Evolutionary conservation across 345 rosid genomes (phyloP).

Genomic region (Bruguiera gymnorhiza): DNA sequence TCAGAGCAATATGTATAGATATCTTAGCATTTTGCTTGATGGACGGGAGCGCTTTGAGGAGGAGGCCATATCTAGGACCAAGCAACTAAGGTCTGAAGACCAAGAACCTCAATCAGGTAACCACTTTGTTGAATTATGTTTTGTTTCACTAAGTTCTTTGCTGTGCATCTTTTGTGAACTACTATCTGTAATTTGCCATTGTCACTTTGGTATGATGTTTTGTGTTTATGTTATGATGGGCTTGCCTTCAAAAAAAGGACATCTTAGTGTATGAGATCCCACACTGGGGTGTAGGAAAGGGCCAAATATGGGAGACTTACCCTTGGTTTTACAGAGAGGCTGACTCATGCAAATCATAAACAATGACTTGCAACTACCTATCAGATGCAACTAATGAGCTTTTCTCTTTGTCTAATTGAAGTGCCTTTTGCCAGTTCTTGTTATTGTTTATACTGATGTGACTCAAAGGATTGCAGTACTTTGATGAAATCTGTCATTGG

Average conservation of each 20-base stretch:
- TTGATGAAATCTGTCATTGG: too few species aligned
- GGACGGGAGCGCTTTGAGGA: conserved; percentile 98
- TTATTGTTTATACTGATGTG: too few species aligned
- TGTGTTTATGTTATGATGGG: not conserved
- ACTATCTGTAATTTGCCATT: not conserved
- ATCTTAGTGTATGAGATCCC: too few species aligned
- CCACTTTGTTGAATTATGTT: not conserved
- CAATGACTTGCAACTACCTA: too few species aligned
- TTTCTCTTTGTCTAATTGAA: too few species aligned
- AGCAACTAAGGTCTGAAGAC: conserved; percentile 36
- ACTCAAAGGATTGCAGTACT: too few species aligned
- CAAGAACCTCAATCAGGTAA: conserved; percentile 50
- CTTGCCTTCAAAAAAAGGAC: not conserved
- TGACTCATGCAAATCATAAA: too few species aligned
- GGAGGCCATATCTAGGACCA: conserved; percentile 56
- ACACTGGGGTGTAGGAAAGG: too few species aligned
- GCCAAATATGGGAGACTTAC: too few species aligned
- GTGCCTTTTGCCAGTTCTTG: too few species aligned
- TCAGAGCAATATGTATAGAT: conserved; percentile 94
- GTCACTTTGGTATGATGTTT: not conserved
- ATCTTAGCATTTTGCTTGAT: conserved; percentile 90
- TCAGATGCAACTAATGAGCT: too few species aligned
- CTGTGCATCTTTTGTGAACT: not conserved
- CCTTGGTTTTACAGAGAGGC: too few species aligned
- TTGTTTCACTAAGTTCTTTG: not conserved